Base-by-base conservation (phyloP, 73 alveolate species). In the Paramecium biaurelia region DNA sequence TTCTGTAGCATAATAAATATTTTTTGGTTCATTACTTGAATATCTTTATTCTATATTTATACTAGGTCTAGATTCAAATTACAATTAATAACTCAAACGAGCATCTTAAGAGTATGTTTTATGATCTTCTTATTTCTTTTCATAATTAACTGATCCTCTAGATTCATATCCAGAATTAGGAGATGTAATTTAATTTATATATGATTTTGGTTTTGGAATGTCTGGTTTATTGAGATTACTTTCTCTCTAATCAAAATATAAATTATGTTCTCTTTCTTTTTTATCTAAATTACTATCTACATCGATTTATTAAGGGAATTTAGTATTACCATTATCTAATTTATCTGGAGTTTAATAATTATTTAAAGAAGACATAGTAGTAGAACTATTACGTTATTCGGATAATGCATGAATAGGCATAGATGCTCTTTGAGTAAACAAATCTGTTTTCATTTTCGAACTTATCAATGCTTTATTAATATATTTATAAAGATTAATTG, bases 341-440 rank as follows among this genome's bases (percentile, higher is more conserved):
- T 53, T 53, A 1, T 32, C 10, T 18, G 68, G 68, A 53, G 68
- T 53, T 53, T 53, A 53, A 3, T 53, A 53, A 18, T 20, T 15
- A 53, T 53, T 53, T 18, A 53, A 14, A 53, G 68, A 53, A 18
- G 30, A 15, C 68, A 18, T 53, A 53, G 68, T 53, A 6, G 20
- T 53, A 15, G 30, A 53, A 53, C 30, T 53, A 21, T n/a, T 53
- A 2, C 30, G 68, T 18, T 53, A 7, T 53, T 53, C 68, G 6
- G 4, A n/a, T 7, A n/a, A 7, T 18, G 30, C 21, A 53, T 53
- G 68, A 10, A 74, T 35, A 74, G 87, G 87, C 57, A 38, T 74
- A 5, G 87, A 74, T 8, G 57, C 67, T 74, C 87, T 74, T 74
- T 74, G 11, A 35, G 57, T 32, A n/a, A 74, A 74, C n/a, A 74